A percentile compares a stretch with the other conserved stretches of the same genome.
Evolutionary conservation across 2,329 filamentous ascomycete species (phyloP).

Genomic region (Clathrospora elynae): DNA sequence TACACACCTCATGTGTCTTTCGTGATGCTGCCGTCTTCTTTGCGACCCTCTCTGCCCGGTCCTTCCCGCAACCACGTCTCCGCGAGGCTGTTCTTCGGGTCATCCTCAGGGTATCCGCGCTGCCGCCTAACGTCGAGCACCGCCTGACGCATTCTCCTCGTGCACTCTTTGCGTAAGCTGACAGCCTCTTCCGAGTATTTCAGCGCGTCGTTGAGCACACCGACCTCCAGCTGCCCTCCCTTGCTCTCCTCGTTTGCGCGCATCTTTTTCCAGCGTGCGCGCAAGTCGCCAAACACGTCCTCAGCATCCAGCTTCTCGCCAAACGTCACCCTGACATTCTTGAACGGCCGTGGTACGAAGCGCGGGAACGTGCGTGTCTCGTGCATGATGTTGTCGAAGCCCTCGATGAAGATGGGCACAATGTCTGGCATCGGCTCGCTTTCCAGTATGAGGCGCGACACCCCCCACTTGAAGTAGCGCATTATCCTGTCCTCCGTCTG

Average conservation of each 20-base stretch:
- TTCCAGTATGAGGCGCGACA: constrained; percentile 89
- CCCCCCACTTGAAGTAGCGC: constrained; percentile 98
- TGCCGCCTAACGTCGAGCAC: constrained; percentile 76
- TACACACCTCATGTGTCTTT: constrained; percentile 55
- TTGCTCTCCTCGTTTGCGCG: constrained; percentile 58
- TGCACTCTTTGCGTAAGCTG: constrained; percentile 78
- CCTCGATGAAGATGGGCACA: constrained; percentile 93
- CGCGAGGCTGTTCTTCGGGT: constrained; percentile 74
- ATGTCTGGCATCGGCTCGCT: constrained; percentile 84
- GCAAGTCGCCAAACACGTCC: constrained; percentile 75
- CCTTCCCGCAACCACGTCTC: constrained; percentile 77
- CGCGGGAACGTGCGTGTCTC: constrained; percentile 80
- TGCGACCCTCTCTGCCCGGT: constrained; percentile 59
- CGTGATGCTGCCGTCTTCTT: constrained; percentile 65
- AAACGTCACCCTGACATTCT: constrained; percentile 74
- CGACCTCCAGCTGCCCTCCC: constrained; percentile 54
- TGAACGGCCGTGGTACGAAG: constrained; percentile 76
- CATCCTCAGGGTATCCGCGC: constrained; percentile 77
- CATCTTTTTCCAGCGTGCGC: constrained; percentile 74
- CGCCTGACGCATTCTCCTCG: constrained; percentile 75
- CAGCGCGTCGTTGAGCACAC: constrained; percentile 67
- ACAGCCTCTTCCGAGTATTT: constrained; percentile 76
- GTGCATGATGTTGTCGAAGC: constrained; percentile 85
- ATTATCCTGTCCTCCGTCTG: constrained; percentile 79
- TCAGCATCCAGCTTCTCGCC: constrained; percentile 79